phyloP scores from a whole-genome alignment of 2,329 filamentous ascomycete genomes.

The Nemania sp. region DNA sequence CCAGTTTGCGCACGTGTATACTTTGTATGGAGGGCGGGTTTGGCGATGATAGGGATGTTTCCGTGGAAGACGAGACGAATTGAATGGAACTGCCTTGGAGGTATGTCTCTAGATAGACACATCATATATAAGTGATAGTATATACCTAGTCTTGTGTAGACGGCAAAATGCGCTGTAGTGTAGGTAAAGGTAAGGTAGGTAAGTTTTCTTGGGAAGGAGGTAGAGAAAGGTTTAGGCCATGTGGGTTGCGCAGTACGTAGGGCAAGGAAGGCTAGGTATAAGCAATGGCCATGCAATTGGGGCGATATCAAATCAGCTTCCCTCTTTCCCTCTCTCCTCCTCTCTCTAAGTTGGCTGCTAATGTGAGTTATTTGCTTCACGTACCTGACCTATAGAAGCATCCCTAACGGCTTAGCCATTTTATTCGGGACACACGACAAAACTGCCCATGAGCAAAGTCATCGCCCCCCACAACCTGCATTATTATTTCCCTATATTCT shows the following conservation, averaged over 20 bases:
- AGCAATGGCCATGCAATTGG: slow-evolving; percentile 10
- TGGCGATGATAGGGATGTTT: no score
- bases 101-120: no score
- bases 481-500: not conserved
- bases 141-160: no score
- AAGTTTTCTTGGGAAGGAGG: no score
- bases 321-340: not conserved
- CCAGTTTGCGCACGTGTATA: no score
- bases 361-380: not conserved
- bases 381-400: not conserved
- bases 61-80: no score
- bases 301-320: slow-evolving; percentile 20
- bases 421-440: slow-evolving; percentile 13
- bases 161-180: no score
- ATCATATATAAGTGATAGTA: no score
- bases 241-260: slow-evolving; percentile 3
- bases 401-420: slow-evolving; percentile 7
- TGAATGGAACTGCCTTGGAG: no score
- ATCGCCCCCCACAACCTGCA: slow-evolving; percentile 9
- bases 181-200: no score
- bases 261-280: slow-evolving; percentile 12
- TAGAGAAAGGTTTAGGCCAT: not conserved
- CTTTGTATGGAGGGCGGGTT: no score
- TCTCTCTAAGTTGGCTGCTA: not conserved
- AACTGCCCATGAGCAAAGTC: not conserved